These are phyloP conservation scores for Globisporangium echinulatum DNA, from an alignment of 352 stramenopile genomes.

Conservation along the genomic window DNA sequence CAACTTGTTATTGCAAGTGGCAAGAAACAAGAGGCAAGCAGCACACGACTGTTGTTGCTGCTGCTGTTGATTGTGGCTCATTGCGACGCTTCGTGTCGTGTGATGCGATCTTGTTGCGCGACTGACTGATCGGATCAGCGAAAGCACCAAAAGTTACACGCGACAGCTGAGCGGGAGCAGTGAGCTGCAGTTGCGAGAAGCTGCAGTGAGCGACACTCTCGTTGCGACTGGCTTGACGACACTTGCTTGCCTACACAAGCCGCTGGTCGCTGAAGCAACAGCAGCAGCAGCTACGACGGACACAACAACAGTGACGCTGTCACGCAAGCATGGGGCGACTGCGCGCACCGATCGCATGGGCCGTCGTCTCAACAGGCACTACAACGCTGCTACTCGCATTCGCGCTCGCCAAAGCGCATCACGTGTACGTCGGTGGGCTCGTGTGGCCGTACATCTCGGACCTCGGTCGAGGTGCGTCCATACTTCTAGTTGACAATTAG, in stretches of 20 bases:
- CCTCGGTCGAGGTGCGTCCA: slow-evolving; percentile 32
- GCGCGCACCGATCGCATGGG: not conserved
- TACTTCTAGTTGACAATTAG: not conserved
- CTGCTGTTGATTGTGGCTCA: too few species aligned
- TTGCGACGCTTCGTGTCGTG: too few species aligned
- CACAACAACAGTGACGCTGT: not conserved
- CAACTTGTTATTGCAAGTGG: too few species aligned
- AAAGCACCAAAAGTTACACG: too few species aligned
- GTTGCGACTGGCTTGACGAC: too few species aligned
- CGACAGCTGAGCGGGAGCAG: too few species aligned
- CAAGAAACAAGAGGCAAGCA: too few species aligned
- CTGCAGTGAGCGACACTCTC: too few species aligned
- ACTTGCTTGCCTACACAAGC: not conserved
- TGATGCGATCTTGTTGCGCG: too few species aligned
- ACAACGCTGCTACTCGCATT: slow-evolving; percentile 2
- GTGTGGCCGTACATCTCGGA: slow-evolving; percentile 56
- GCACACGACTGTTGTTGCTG: too few species aligned
- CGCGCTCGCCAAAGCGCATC: slow-evolving; percentile 10
- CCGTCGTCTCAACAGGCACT: slow-evolving; percentile 10
- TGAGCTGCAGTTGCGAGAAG: too few species aligned
- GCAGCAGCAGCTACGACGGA: not conserved
- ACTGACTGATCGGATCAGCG: too few species aligned
- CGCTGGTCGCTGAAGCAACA: not conserved
- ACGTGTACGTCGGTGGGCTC: slow-evolving; percentile 43
- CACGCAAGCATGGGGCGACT: not conserved